Evolutionary conservation across 768 basidiomycete species (phyloP), one percentile per base, ranked within the genome.

Genomic region (Podaxis rugospora): DNA sequence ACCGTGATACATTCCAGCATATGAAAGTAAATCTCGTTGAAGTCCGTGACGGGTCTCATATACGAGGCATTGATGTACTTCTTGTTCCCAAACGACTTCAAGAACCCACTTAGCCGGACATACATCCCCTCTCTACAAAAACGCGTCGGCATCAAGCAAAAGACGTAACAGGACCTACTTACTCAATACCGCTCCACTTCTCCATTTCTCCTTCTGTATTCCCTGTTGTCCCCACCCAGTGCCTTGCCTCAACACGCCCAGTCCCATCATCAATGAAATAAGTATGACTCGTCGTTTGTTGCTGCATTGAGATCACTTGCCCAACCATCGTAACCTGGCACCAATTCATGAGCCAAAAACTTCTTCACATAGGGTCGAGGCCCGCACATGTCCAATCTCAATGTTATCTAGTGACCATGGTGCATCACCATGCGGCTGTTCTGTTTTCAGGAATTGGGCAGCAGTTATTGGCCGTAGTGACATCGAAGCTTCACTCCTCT

Each of bases 261-360:
- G 92, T 91, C 11, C 95, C 93, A 70, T 99, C 96, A 61, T 95
- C 90, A 4, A 99, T 76, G 61, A 76, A 73, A 68, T 93, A 93
- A 37, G 87, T 84, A 59, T 83, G 83, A 66, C 95, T 94, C 1
- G 95, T 98, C 2, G 91, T 80, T 62, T 90, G 88, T 6, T 76
- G 75, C 62, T 87, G 79, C 28, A 92, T 77, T 16, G 84, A 83
- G 9, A 84, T 76, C 2, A 97, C 86, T 66, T 89, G 84, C 4
- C 65, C 70, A 57, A 72, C 71, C 44, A 72, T 46, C 1, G 68
- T 69, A 5, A 69, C 68, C 70, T 74, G 16, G 7, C 25, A 21
- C 42, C 40, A 32, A 36, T 11, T 18, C 14, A 23, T 59, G 28
- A 63, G 61, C 18, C 47, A 57, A 57, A 49, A 39, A 57, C n/a